A percentile compares a stretch with the other conserved stretches of the same genome.
Evolutionary conservation across 1,284 basidiomycete genomes (phyloP).

Genomic region (Sporisorium exsertum): DNA sequence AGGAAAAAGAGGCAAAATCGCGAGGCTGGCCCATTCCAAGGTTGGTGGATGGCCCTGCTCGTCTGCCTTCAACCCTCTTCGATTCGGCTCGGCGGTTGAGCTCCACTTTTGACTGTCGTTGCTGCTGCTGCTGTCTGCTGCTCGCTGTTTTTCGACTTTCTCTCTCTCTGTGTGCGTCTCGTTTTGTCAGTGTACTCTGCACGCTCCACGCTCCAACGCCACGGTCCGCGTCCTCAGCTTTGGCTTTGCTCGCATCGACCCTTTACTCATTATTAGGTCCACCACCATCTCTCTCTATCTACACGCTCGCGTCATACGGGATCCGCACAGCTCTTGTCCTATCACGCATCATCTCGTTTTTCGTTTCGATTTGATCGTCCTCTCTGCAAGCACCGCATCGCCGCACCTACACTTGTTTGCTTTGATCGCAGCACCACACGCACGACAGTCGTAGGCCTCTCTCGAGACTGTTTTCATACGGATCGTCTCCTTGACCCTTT

Average conservation of each 20-base stretch:
- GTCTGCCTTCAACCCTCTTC: conserved; percentile 19
- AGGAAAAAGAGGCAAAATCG: background rate
- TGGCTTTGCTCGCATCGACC: background rate
- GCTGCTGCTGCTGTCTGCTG: background rate
- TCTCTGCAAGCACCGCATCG: conserved; percentile 12
- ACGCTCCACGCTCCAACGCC: conserved; percentile 41
- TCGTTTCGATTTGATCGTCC: background rate
- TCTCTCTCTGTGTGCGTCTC: conserved; percentile 6
- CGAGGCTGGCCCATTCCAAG: conserved; percentile 9
- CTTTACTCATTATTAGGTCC: background rate
- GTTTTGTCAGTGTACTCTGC: conserved; percentile 28
- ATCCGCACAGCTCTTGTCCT: conserved; percentile 9
- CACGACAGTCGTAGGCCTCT: conserved; percentile 11
- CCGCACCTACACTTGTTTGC: background rate
- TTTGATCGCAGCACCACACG: conserved; percentile 1
- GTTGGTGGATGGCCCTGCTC: conserved; percentile 17
- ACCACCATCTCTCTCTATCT: conserved; percentile 8
- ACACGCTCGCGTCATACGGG: conserved; percentile 12
- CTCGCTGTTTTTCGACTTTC: background rate
- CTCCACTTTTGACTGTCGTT: conserved; percentile 3
- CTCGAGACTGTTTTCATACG: conserved; percentile 5
- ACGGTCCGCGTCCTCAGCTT: conserved; percentile 23
- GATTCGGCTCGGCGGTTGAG: background rate
- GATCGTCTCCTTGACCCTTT: background rate
- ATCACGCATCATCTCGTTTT: conserved; percentile 13